Evolutionary conservation across 225 moss, liverwort and hornwort species (phyloP).

Genomic region (Pleurozium schreberi): DNA sequence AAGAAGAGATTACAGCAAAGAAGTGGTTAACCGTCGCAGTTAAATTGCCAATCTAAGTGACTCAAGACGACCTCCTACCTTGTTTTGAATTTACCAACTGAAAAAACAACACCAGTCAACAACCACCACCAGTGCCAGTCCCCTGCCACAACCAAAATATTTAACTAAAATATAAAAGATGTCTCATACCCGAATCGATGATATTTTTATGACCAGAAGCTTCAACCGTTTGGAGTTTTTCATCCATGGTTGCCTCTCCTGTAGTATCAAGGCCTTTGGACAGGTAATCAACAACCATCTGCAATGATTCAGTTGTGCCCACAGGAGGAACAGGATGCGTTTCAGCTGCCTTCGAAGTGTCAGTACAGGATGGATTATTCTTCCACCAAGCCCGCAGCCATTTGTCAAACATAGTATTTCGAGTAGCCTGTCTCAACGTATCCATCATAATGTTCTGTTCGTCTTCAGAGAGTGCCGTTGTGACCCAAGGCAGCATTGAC

Average conservation of each 20-base stretch:
- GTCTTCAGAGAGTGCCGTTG: slow-evolving; percentile 82
- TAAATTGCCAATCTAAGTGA: neutral
- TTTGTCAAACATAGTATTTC: slow-evolving; percentile 98
- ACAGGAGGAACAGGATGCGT: slow-evolving; percentile 44
- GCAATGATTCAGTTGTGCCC: slow-evolving; percentile 84
- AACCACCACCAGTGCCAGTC: neutral
- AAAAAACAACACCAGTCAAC: neutral
- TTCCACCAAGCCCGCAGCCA: slow-evolving; percentile 99
- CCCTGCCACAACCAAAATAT: neutral
- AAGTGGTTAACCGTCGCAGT: neutral
- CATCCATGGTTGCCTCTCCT: slow-evolving; percentile 3
- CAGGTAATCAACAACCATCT: slow-evolving; percentile 86
- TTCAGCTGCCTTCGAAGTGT: slow-evolving; percentile 1
- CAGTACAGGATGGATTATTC: slow-evolving; percentile 41
- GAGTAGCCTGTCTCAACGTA: slow-evolving; percentile 94
- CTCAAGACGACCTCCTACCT: neutral
- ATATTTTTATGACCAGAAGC: neutral
- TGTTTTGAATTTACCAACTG: neutral
- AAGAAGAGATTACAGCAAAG: neutral
- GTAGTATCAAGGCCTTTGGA: slow-evolving; percentile 21
- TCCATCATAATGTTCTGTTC: slow-evolving; percentile 98
- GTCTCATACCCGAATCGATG: neutral
- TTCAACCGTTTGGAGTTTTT: neutral
- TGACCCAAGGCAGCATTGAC: slow-evolving; percentile 98
- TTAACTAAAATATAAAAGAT: neutral